Evolutionary conservation across 2,329 filamentous ascomycete species (phyloP).

Genomic region (Gyromitra esculenta): DNA sequence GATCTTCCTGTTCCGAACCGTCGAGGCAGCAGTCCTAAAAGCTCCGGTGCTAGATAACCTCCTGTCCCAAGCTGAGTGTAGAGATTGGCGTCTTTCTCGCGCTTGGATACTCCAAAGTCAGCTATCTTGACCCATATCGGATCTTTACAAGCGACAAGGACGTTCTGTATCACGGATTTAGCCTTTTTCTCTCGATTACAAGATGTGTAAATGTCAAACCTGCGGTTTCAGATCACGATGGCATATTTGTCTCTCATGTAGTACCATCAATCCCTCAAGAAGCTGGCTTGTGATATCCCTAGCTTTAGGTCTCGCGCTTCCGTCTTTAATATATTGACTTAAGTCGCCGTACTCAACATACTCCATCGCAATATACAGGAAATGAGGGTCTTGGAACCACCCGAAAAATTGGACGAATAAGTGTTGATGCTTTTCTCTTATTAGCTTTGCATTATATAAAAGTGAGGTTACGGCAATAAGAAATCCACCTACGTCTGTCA

Average conservation of each 20-base stretch:
- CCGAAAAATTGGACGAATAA: slow-evolving; percentile 47
- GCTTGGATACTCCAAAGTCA: slow-evolving; percentile 57
- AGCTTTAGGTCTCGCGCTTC: slow-evolving; percentile 9
- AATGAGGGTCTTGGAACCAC: slow-evolving; percentile 24
- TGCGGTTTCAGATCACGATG: slow-evolving; percentile 56
- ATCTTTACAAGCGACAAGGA: background rate
- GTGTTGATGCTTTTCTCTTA: background rate
- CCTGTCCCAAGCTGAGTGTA: background rate
- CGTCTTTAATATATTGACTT: slow-evolving; percentile 17
- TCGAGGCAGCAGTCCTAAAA: background rate
- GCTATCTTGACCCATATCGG: slow-evolving; percentile 55
- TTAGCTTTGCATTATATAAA: background rate
- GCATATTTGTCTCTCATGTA: slow-evolving; percentile 51
- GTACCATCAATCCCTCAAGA: slow-evolving; percentile 42
- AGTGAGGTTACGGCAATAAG: background rate
- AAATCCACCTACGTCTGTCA: slow-evolving; percentile 5
- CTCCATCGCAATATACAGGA: slow-evolving; percentile 60
- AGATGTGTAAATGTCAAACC: slow-evolving; percentile 15
- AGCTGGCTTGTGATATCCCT: slow-evolving; percentile 48
- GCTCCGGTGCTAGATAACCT: slow-evolving; percentile 22
- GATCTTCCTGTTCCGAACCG: background rate
- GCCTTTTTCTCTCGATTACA: slow-evolving; percentile 27
- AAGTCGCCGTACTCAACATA: slow-evolving; percentile 62
- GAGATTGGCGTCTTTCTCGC: background rate
- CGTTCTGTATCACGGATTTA: slow-evolving; percentile 33